Evolutionary conservation across 345 rosid genomes (phyloP).

Genomic region (Raphanus raphanistrum): DNA sequence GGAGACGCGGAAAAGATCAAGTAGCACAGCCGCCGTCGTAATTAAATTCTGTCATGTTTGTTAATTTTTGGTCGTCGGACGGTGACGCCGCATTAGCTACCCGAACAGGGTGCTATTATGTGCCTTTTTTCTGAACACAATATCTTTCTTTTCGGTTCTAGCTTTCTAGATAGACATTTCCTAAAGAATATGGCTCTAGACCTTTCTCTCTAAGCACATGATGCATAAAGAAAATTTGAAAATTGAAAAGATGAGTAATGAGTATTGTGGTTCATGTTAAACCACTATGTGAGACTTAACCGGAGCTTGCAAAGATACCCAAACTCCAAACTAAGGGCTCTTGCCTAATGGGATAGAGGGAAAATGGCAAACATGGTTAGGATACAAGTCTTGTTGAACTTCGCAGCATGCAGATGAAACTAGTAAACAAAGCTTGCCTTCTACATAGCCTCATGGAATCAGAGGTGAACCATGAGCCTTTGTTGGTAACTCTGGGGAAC

Average conservation of each 20-base stretch:
- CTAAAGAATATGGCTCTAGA: no score
- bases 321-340: conserved; percentile 43
- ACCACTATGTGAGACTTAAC: conserved; percentile 59
- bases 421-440: neutral
- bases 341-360: conserved; percentile 45
- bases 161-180: no score
- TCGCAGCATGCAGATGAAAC: conserved; percentile 26
- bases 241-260: conserved; percentile 35
- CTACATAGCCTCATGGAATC: no score
- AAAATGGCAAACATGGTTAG: conserved; percentile 83
- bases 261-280: conserved; percentile 39
- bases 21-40: no score
- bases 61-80: no score
- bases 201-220: conserved; percentile 13
- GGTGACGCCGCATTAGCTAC: no score
- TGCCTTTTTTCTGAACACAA: no score
- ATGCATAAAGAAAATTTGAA: conserved; percentile 44
- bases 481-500: conserved; percentile 89
- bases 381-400: conserved; percentile 48
- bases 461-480: conserved; percentile 46
- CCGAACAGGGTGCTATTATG: no score
- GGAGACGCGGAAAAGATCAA: no score
- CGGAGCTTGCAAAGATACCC: conserved; percentile 50
- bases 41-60: no score
- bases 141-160: no score